Base-by-base conservation (phyloP, 2,329 filamentous ascomycete species). In the Salinomyces thailandicus region DNA sequence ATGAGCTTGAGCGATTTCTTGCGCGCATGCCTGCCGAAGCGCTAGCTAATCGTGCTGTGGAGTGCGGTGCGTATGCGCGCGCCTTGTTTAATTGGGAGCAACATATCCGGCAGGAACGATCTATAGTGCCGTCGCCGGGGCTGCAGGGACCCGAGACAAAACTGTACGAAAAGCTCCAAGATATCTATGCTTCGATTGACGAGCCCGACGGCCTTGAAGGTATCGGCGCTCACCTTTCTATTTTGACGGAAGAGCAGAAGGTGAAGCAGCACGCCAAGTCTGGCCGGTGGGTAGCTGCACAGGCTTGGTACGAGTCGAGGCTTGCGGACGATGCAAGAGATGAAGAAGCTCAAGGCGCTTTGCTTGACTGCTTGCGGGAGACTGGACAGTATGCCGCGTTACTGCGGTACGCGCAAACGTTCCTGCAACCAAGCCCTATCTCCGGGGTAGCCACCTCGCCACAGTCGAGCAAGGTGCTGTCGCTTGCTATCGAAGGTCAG, bases 181-280 rank as follows among this genome's bases (percentile, higher is more conserved):
- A 89, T 36, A 94, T 98, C 13, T 99, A 98, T 59, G 85, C 85
- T 1, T 83, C 95, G 50, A 96, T 99, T 42, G 91, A 99, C 53
- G 91, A 99, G 51, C 93, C 91, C 0, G 91, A 99, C 59, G 87
- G 89, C 1, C 79, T 98, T 20, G 87, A 96, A 55, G 91, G 91
- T 2, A 89, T 98, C 42, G 93, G 89, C 1, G 78, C 85, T 14
- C 82, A 91, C 55, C 67, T 96, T 3, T 81, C 82, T 40, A 77
- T 86, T 8, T 67, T 96, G n/a, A 84, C 93, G 47, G 80, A 95
- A 33, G 83, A 94, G 42, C 89, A 95, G 56, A 87, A 96, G 56
- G 81, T 95, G 19, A 69, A 95, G 37, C 85, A 93, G 50, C 86
- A 98, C 61, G 77, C 83, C 39, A 96, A 94, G 59, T 84, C 87